Conservation (phyloP, 2,329 filamentous ascomycete genomes). For the Botrytis pseudocinerea region DNA sequence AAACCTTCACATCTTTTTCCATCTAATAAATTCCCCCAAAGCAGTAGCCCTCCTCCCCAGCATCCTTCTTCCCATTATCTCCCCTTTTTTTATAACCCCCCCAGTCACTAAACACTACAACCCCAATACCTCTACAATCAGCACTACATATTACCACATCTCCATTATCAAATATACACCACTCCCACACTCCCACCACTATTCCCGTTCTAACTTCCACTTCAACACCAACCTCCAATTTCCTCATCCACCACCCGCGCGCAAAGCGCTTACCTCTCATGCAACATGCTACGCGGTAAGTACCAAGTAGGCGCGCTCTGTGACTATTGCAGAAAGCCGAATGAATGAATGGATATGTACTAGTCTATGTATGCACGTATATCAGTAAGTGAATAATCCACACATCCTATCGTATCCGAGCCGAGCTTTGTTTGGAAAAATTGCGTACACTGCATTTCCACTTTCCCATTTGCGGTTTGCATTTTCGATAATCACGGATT, state of each 20-base stretch:
- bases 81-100: no score
- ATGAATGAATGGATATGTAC: background rate
- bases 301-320: background rate
- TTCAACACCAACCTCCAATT: background rate
- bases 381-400: background rate
- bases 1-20: background rate
- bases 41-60: background rate
- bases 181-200: background rate
- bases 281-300: background rate
- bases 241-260: background rate
- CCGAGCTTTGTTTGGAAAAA: background rate
- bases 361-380: background rate
- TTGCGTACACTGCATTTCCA: background rate
- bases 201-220: background rate
- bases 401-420: no score
- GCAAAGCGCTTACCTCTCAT: background rate
- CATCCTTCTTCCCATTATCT: background rate
- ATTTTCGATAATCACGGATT: background rate
- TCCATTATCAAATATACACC: no score
- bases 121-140: background rate
- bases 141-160: no score
- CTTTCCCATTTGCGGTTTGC: background rate
- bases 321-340: background rate
- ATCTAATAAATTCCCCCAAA: background rate
- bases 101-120: background rate